phyloP scores from a whole-genome alignment of 1,139 yeast genomes.

The Debaryomyces robertsiae region DNA sequence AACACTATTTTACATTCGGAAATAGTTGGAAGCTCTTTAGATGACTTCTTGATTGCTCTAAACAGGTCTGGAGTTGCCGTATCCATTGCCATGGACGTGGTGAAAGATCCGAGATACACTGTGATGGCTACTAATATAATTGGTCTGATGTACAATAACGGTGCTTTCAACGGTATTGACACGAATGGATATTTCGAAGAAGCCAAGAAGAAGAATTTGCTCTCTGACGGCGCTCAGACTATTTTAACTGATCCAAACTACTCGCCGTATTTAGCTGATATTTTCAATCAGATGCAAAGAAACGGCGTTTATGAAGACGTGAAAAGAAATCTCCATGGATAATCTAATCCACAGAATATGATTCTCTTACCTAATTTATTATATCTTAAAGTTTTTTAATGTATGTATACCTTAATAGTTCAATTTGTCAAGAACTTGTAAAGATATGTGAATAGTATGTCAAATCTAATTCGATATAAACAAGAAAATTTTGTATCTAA shows the following conservation, averaged over 20 bases:
- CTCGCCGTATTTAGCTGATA: conserved; percentile 36
- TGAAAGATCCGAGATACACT: conserved; percentile 28
- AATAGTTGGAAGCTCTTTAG: conserved; percentile 26
- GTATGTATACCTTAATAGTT: conserved; percentile 5
- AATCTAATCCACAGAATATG: no score
- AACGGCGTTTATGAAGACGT: conserved; percentile 36
- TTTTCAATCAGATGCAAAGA: conserved; percentile 37
- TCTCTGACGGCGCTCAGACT: conserved; percentile 29
- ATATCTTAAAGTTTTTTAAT: background rate
- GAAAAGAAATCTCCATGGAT: conserved; percentile 39
- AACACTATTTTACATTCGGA: conserved; percentile 31
- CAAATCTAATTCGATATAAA: background rate
- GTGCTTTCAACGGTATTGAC: conserved; percentile 36
- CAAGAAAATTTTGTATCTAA: no score
- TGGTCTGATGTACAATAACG: conserved; percentile 33
- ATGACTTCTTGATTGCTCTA: conserved; percentile 33
- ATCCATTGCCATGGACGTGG: conserved; percentile 30
- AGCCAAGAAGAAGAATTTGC: conserved; percentile 27
- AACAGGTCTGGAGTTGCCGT: conserved; percentile 35
- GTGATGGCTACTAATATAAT: conserved; percentile 28
- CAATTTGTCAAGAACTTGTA: conserved; percentile 3
- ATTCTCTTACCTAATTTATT: no score
- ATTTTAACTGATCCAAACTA: conserved; percentile 32
- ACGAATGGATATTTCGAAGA: conserved; percentile 22
- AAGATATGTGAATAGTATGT: background rate